Percentiles rank a stretch among this genome's conserved stretches.
phyloP scores from a whole-genome alignment of 225 moss, liverwort and hornwort species.

The Ulota crispa region DNA sequence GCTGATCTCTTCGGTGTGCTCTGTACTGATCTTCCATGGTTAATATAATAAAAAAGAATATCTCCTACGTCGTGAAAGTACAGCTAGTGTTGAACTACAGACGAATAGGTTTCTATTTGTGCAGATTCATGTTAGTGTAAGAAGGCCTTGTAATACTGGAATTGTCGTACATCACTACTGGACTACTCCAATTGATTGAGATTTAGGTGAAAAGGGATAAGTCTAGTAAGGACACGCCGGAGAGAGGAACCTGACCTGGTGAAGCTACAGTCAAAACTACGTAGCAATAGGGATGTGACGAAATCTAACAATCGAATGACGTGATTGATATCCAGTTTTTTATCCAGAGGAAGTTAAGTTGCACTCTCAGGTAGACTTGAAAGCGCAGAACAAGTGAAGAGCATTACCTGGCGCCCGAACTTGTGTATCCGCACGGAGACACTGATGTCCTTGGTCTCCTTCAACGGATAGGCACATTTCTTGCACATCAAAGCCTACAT shows the following conservation, averaged over 20 bases:
- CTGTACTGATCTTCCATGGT: background rate
- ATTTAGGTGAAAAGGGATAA: background rate
- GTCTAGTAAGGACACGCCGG: background rate
- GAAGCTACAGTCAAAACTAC: background rate
- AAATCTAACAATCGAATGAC: background rate
- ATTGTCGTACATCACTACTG: background rate
- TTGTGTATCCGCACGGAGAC: conserved; percentile 95
- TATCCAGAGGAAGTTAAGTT: background rate
- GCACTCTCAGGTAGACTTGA: conserved; percentile 13
- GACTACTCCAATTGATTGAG: background rate
- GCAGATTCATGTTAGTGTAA: background rate
- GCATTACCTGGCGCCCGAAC: conserved; percentile 88
- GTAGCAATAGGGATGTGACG: background rate
- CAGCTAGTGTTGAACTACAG: background rate
- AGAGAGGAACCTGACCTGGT: background rate
- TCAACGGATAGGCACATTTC: conserved; percentile 87
- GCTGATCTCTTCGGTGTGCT: background rate
- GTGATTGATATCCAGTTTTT: background rate
- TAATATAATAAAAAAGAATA: background rate
- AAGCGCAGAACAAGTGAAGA: background rate
- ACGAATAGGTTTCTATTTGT: background rate
- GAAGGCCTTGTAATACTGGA: background rate
- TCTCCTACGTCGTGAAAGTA: background rate
- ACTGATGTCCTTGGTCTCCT: conserved; percentile 97
- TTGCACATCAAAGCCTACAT: conserved; percentile 88